Evolutionary conservation across 2,329 filamentous ascomycete genomes (phyloP), one percentile per base, ranked within the genome.

Genomic region (Huntiella decipiens): DNA sequence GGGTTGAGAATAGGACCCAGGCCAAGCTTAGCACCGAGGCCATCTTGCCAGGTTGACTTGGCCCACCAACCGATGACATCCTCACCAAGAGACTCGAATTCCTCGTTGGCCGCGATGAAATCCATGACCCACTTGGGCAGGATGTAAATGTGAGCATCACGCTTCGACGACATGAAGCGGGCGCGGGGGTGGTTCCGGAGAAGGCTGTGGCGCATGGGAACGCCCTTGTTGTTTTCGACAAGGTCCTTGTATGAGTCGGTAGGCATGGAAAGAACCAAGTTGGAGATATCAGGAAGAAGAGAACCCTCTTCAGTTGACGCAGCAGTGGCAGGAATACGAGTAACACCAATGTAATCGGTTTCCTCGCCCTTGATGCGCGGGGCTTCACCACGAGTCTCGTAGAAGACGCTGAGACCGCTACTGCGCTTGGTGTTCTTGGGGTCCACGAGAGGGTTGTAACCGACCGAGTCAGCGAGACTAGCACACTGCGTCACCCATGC

Each of bases 31-130:
- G 81, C 74, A 1, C 73, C 74, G 3, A 95, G 66, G 0, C 84
- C 82, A 3, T 73, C 67, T 60, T 96, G 87, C 91, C 91, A 98
- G 46, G 78, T 77, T 1, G 88, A 77, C 60, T 96, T 96, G 32
- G 87, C 84, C 86, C 87, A 94, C 82, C 84, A 94, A 5, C 87
- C 86, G 12, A 96, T 67, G 4, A 95, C 76, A 56, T 96, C 88
- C 59, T 96, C 88, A 31, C 82, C 82, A 41, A 98, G 77, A 47
- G 79, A 92, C 55, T 94, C 83, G 51, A 98, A 74, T 8, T 73
- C 77, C 28, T 87, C 79, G 55, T 95, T 92, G 51, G 71, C 67
- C 48, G 74, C 73, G 37, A 92, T 74, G 59, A 94, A 82, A 45
- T 92, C 79, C 55, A 94, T 73, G 6, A 93, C 73, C 88, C 91